Evolutionary conservation across 495 filamentous ascomycete genomes (phyloP), one percentile per base, ranked within the genome.

Genomic region (Xylaria sp.): DNA sequence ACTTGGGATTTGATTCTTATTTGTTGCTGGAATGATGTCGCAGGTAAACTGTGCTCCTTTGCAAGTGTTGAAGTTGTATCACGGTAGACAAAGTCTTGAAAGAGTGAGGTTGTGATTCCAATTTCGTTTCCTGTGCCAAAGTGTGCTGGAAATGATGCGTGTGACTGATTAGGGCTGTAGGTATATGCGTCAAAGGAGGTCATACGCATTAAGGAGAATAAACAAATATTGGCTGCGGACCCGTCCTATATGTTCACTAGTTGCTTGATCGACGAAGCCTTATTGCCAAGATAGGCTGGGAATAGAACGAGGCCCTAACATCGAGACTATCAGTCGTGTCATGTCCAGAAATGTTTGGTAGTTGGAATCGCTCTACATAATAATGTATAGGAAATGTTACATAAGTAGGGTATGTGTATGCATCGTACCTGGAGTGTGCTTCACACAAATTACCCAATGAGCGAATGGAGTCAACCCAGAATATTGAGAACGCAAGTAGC

Each of bases 401-500:
- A 58, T 40, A 52, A 58, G 19, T 31, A 59, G 44, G 46, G 69
- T 59, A 58, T 48, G 46, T 37, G 21, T 15, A 71, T 66, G 69
- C 69, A 66, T 50, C 52, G 24, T 57, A 35, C 61, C 61, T 50
- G 19, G 19, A 29, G 44, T n/a, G 31, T 50, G 35, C 40, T 71
- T 59, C 52, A 40, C 57, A 9, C 61, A 48, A 66, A n/a, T 66
- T 50, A 21, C 6, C 40, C 37, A 71, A n/a, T 33, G 37, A 44
- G 61, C 19, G 48, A 58, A 66, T 59, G 24, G 26, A 37, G 40
- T 37, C 24, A 48, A 58, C 5, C 15, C 57, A 48, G 40, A n/a
- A 59, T 55, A 43, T 59, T 24, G 29, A 58, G 40, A 59, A 71
- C 52, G 69, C 69, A 66, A 35, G 61, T 66, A 44, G 61, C 69